These are phyloP conservation scores for Globisporangium spiculum DNA, from an alignment of 352 stramenopile genomes.

Conservation along the genomic window DNA sequence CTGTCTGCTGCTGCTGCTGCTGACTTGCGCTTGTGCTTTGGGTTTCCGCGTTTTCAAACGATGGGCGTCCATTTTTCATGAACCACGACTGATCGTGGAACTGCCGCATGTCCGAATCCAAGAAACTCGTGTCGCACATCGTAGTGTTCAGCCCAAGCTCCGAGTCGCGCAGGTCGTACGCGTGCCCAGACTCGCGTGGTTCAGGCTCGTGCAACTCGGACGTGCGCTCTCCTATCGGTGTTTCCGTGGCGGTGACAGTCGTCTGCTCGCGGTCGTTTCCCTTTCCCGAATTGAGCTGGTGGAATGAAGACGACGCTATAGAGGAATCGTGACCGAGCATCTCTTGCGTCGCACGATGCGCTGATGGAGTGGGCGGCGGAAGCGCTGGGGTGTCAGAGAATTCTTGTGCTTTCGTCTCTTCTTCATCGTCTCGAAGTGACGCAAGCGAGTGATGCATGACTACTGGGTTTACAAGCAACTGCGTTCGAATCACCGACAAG, in stretches of 20 bases:
- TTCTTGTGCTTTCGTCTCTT: conserved; percentile 58
- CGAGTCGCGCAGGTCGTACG: conserved; percentile 37
- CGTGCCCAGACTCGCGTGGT: conserved; percentile 8
- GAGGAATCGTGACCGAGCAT: conserved; percentile 33
- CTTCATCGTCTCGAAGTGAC: conserved; percentile 22
- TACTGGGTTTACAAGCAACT: background rate
- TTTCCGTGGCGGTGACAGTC: background rate
- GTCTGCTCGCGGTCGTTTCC: background rate
- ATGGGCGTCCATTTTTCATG: conserved; percentile 18
- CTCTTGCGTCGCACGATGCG: conserved; percentile 30
- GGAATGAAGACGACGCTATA: conserved; percentile 21
- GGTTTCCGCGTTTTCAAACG: background rate
- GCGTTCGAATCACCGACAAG: conserved; percentile 11
- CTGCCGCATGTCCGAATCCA: conserved; percentile 69
- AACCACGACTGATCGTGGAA: conserved; percentile 66
- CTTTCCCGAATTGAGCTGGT: background rate
- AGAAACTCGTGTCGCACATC: conserved; percentile 52
- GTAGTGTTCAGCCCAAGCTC: conserved; percentile 48
- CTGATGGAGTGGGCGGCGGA: conserved; percentile 41
- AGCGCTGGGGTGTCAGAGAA: conserved; percentile 42
- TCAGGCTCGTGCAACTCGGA: background rate
- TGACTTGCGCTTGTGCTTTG: background rate
- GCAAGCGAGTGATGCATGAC: conserved; percentile 13
- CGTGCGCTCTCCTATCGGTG: conserved; percentile 5
- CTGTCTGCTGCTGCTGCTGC: background rate